phyloP scores from a whole-genome alignment of 2,329 filamentous ascomycete genomes.

The Colletotrichum magnum region DNA sequence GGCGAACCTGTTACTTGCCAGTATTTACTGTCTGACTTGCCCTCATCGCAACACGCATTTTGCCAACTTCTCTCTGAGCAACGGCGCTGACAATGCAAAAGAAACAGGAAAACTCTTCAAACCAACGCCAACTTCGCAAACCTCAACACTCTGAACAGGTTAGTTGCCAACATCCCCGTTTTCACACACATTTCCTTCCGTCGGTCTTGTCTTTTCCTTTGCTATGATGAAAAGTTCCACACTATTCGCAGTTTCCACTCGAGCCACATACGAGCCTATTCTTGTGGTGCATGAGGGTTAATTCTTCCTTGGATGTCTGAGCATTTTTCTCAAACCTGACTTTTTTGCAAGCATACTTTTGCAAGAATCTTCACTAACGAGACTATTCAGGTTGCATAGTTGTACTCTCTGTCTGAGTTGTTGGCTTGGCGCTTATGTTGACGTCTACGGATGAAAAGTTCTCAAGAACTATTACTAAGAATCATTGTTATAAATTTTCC shows the following conservation, averaged over 20 bases:
- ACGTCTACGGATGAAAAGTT: no score
- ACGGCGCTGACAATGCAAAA: conserved; percentile 9
- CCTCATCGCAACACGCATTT: not conserved
- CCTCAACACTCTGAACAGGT: no score
- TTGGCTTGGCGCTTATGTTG: no score
- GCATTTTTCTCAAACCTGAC: not conserved
- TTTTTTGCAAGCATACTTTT: not conserved
- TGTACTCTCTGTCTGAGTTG: no score
- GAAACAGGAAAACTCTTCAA: not conserved
- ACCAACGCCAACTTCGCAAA: no score
- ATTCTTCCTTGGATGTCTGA: conserved; percentile 86
- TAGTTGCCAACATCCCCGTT: no score
- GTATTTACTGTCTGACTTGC: conserved; percentile 82
- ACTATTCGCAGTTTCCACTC: conserved; percentile 92
- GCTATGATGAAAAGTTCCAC: conserved; percentile 80
- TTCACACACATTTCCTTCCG: not conserved
- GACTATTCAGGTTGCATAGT: not conserved
- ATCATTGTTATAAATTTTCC: no score
- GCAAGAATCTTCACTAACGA: not conserved
- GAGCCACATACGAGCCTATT: conserved; percentile 73
- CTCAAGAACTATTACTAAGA: no score
- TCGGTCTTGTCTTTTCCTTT: conserved; percentile 18
- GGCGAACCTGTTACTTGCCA: conserved; percentile 88
- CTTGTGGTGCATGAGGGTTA: conserved; percentile 77
- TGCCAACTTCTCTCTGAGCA: conserved; percentile 15